Base-by-base conservation (phyloP, 495 filamentous ascomycete genomes). In the Jackrogersella multiformis region DNA sequence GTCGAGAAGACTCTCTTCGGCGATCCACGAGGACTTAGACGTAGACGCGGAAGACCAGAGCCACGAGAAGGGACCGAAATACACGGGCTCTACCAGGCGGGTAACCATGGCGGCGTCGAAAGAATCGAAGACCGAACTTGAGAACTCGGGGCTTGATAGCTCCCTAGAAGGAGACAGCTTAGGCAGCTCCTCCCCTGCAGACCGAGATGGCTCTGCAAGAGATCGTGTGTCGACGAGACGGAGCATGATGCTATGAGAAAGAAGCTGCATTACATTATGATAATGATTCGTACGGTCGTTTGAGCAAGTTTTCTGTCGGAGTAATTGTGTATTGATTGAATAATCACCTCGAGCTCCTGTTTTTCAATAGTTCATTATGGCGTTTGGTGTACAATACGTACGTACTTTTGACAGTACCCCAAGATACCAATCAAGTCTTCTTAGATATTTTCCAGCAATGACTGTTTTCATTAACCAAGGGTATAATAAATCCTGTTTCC, bases 181-280 rank as follows among this genome's bases (percentile, higher is more conserved):
- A 1, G 68, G 52, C 21, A 69, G 61, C 38, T 51, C 41, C 5
- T 71, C 70, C 6, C 44, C 59, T 4, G 69, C 48, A 12, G 73
- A 52, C 4, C 8, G 28, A 23, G 61, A 56, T 1, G 41, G 36
- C 26, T 32, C 59, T 32, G 26, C 64, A 4, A 26, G 62, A 32
- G 70, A 72, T 39, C 30, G 66, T 23, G 53, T 46, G 6, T 58
- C 74, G 12, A 48, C 68, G 45, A 74, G 81, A 56, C 72, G 84
- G 73, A 87, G 83, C 68, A 86, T 83, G 82, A 85, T 87, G 85
- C 65, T 85, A 76, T 87, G 82, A 86, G 65, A 39, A 63, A 46
- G 8, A 28, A 38, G 46, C 38, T 38, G n/a, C 23, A 38, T 30
- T 55, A 16, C 45, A 54, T 23, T 51, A 61, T 55, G 55, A 64